Conservation (phyloP, 345 rosid genomes). For the Citrus maxima region DNA sequence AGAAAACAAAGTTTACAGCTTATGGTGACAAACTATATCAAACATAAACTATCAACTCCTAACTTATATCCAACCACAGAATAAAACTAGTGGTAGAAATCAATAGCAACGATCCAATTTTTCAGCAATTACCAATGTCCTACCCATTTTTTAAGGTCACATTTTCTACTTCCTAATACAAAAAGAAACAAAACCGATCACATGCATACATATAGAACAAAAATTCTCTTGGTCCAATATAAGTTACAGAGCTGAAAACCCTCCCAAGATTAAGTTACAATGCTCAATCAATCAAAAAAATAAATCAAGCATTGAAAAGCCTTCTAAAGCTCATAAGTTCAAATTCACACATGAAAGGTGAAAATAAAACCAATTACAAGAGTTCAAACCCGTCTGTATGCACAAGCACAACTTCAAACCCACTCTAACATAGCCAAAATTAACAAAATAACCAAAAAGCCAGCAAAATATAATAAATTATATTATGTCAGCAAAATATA, state of each 20-base stretch:
- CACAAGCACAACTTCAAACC: neutral
- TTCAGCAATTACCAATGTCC: neutral
- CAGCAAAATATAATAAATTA: neutral
- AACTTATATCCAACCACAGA: neutral
- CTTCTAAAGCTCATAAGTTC: neutral
- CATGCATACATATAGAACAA: neutral
- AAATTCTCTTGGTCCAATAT: neutral
- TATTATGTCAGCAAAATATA: neutral
- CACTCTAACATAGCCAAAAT: too few relatives aligned
- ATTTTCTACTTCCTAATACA: neutral
- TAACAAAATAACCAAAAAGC: neutral
- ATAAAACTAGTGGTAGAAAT: neutral
- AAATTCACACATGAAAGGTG: neutral
- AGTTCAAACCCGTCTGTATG: neutral
- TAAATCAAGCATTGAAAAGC: neutral
- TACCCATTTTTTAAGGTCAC: neutral
- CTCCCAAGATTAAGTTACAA: neutral
- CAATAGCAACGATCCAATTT: neutral
- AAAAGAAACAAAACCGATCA: neutral
- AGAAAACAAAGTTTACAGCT: neutral
- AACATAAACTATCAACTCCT: neutral
- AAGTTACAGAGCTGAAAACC: neutral
- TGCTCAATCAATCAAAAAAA: neutral
- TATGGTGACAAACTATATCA: neutral
- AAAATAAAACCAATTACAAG: neutral